phyloP scores from a whole-genome alignment of 805 yeast genomes.

The Maudiozyma barnettii region DNA sequence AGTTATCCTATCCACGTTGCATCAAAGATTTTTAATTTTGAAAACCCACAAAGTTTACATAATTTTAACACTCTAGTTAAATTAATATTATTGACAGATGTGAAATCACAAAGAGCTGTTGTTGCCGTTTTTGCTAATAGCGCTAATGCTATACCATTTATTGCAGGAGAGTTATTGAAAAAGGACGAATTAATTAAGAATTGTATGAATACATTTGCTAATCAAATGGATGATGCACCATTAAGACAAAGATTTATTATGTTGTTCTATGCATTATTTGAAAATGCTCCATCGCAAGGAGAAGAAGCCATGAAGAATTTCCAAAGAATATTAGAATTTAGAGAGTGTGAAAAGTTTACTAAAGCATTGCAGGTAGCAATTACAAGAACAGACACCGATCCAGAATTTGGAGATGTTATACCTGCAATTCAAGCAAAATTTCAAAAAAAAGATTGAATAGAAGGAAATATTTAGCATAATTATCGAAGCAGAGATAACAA shows the following conservation, averaged over 20 bases:
- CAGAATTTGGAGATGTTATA: slow-evolving; percentile 15
- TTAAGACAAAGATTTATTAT: slow-evolving; percentile 29
- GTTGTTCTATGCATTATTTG: slow-evolving; percentile 24
- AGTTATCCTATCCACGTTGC: slow-evolving; percentile 34
- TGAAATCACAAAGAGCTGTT: slow-evolving; percentile 35
- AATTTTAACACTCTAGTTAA: slow-evolving; percentile 37
- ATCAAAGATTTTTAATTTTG: slow-evolving; percentile 48
- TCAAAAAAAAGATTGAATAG: neutral
- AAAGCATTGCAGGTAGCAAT: slow-evolving; percentile 13
- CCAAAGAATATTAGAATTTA: neutral
- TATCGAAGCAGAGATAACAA: too few relatives aligned
- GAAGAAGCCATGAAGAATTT: slow-evolving; percentile 1
- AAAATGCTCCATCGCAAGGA: slow-evolving; percentile 12
- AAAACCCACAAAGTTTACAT: slow-evolving; percentile 27
- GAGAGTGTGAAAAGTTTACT: slow-evolving; percentile 4
- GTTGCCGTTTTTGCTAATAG: slow-evolving; percentile 32
- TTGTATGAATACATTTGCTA: slow-evolving; percentile 17
- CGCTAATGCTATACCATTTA: slow-evolving; percentile 28
- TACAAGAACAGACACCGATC: slow-evolving; percentile 8
- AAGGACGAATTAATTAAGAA: slow-evolving; percentile 20
- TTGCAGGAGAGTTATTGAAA: slow-evolving; percentile 25
- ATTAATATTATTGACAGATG: slow-evolving; percentile 32
- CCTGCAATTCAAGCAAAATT: slow-evolving; percentile 5
- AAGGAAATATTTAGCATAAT: neutral
- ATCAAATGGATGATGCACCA: slow-evolving; percentile 24